Evolutionary conservation across 768 basidiomycete genomes (phyloP).

Genomic region (Rhodotorula paludigena): DNA sequence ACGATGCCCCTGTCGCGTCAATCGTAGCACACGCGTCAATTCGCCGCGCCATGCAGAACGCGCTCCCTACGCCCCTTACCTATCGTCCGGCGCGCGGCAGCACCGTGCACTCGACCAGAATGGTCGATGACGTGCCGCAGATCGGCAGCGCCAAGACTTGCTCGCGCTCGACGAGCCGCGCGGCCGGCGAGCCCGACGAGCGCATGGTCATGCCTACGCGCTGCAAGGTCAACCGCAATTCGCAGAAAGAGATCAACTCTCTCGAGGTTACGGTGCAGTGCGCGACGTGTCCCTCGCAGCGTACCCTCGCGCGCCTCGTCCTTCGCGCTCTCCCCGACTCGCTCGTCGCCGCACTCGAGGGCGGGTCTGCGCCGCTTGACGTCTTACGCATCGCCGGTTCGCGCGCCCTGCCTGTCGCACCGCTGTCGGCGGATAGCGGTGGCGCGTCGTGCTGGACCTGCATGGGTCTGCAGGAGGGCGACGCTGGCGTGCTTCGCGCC

Average conservation of each 20-base stretch:
- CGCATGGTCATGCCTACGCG: neutral
- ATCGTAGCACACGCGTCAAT: neutral
- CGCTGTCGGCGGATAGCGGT: neutral
- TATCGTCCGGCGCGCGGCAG: neutral
- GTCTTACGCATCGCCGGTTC: neutral
- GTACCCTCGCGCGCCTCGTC: neutral
- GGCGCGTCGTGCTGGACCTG: neutral
- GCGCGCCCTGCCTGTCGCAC: no score
- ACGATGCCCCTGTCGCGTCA: no score
- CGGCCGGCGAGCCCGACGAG: neutral
- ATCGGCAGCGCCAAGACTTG: neutral
- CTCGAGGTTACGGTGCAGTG: neutral
- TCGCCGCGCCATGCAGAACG: neutral
- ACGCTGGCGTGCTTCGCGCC: neutral
- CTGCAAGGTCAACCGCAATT: neutral
- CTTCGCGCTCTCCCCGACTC: neutral
- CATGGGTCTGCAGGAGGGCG: neutral
- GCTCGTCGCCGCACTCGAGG: neutral
- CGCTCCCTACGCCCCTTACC: neutral
- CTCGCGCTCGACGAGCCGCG: neutral
- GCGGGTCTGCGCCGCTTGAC: no score
- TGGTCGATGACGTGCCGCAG: neutral
- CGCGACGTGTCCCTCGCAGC: neutral
- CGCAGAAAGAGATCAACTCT: neutral
- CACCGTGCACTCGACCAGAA: neutral